Percentiles rank a stretch among this genome's conserved stretches.
Conservation (phyloP, 2,329 filamentous ascomycete genomes). For the Boeremia exigua region DNA sequence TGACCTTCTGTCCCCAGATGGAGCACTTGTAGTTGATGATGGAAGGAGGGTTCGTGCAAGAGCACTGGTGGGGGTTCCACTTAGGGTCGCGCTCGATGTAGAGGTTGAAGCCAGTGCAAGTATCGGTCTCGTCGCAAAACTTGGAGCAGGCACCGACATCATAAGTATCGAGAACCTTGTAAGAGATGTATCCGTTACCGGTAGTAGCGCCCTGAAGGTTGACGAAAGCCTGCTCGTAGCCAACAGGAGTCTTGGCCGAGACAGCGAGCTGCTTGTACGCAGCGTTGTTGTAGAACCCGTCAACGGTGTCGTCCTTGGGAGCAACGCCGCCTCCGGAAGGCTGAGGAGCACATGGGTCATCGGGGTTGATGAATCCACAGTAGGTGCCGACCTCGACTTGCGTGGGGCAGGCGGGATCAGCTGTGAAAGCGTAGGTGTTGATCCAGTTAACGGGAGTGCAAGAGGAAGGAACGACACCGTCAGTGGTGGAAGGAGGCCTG, state of each 20-base stretch:
- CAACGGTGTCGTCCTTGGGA: slow-evolving; percentile 29
- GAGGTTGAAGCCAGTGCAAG: slow-evolving; percentile 37
- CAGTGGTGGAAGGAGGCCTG: slow-evolving; percentile 25
- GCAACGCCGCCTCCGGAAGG: slow-evolving; percentile 30
- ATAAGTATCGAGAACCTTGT: slow-evolving; percentile 33
- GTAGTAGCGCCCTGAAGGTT: slow-evolving; percentile 26
- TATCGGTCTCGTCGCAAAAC: slow-evolving; percentile 25
- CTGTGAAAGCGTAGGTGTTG: slow-evolving; percentile 33
- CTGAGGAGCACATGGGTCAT: slow-evolving; percentile 36
- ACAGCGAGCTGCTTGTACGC: slow-evolving; percentile 32
- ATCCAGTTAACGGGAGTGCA: slow-evolving; percentile 30
- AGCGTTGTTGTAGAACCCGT: slow-evolving; percentile 31
- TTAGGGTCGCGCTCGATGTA: slow-evolving; percentile 34
- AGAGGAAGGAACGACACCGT: slow-evolving; percentile 23
- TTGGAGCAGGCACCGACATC: slow-evolving; percentile 25
- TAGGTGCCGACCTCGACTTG: slow-evolving; percentile 32
- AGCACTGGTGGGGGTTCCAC: slow-evolving; percentile 34
- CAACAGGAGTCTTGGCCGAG: slow-evolving; percentile 27
- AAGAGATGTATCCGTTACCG: slow-evolving; percentile 30
- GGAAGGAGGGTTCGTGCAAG: slow-evolving; percentile 26
- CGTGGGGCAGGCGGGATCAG: slow-evolving; percentile 28
- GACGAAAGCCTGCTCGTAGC: slow-evolving; percentile 28
- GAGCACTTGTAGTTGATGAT: slow-evolving; percentile 34
- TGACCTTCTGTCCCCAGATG: slow-evolving; percentile 32
- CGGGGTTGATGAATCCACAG: slow-evolving; percentile 37